Base-by-base conservation (phyloP, 2,329 filamentous ascomycete genomes). In the Aureobasidium vineae region DNA sequence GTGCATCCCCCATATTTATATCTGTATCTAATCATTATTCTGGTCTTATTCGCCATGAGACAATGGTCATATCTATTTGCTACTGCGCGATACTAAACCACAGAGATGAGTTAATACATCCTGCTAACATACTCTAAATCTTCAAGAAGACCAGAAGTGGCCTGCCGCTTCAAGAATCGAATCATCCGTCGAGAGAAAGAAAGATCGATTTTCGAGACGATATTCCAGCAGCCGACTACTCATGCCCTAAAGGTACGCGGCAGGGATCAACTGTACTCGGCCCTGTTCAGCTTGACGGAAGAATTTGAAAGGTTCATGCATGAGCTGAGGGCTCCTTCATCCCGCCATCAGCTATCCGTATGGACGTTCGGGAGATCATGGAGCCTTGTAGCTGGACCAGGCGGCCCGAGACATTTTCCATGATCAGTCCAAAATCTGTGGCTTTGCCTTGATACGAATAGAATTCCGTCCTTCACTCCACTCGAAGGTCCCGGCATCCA, bases 271-370 rank as follows among this genome's bases (percentile, higher is more conserved):
- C 13, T 19, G 15, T 10, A 21, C 11, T 36, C 50, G 38, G 50
- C 52, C 13, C 23, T 26, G 15, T 40, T 57, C 54, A 59, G 54
- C 54, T 59, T 19, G 54, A 59, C 53, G 54, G 54, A 59, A 59
- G 16, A 59, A 43, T 59, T 41, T 21, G 11, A 23, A 21, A 36
- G 38, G 13, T 15, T 33, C 16, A 15, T 3, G 28, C 28, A 31
- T 6, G 15, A 19, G 26, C 19, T 50, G 11, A 56, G 33, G 21
- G 52, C 33, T 36, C 19, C 8, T 53, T 5, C 11, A 21, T 26
- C 54, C 38, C 8, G 40, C 38, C 19, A 23, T 59, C 10, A 21
- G 23, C 36, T 31, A n/a, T 54, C 11, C 15, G 33, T 40, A 53
- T 15, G 21, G 19, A 53, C 8, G 19, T 16, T 31, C 19, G 21